Base-by-base conservation (phyloP, 768 basidiomycete species). In the Pulveroboletus sp. region DNA sequence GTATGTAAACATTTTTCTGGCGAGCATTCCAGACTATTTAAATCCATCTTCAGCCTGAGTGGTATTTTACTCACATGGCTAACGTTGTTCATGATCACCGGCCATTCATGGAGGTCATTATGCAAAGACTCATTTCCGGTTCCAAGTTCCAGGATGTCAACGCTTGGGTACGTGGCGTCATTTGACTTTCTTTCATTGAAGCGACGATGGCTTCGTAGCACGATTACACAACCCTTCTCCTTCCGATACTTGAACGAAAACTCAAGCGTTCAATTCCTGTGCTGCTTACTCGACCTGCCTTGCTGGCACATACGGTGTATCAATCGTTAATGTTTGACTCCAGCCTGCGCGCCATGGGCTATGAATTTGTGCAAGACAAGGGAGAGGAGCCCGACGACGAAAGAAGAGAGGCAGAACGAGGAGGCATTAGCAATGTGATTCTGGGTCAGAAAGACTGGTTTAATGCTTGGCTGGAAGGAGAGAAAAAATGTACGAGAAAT, bases 241-340 rank as follows among this genome's bases (percentile, higher is more conserved):
- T 95, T 24, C 89, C 91, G 0, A 68, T 93, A 7, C 74, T 94
- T 4, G 73, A 83, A 7, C 77, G 83, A 26, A 92, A 97, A 59
- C 73, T 98, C 12, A 77, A 74, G 35, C 81, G 79, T 38, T 85
- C 89, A 0, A 73, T 93, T 30, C 89, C 93, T 0, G 64, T 77
- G 17, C 68, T 98, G 11, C 70, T 98, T 5, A 70, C 80, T 2
- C 82, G 85, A 56, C 89, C 96, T 0, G 82, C 93, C 0, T 70
- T 98, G 19, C 74, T 99, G 7, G 96, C 96, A 2, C 95, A 99
- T 62, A 97, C 93, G 1, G 86, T 98, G 41, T 95, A 95, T 64
- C 92, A 98, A 65, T 81, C 93, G 0, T 72, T 98, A 4, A 68
- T 83, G 0, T 99, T 98, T 56, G 96, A 99, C 67, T 80, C 84